Percentiles rank a stretch among this genome's conserved stretches.
These are phyloP conservation scores for Lotus japonicus DNA, from an alignment of 306 rosid species.

Conservation along the genomic window DNA sequence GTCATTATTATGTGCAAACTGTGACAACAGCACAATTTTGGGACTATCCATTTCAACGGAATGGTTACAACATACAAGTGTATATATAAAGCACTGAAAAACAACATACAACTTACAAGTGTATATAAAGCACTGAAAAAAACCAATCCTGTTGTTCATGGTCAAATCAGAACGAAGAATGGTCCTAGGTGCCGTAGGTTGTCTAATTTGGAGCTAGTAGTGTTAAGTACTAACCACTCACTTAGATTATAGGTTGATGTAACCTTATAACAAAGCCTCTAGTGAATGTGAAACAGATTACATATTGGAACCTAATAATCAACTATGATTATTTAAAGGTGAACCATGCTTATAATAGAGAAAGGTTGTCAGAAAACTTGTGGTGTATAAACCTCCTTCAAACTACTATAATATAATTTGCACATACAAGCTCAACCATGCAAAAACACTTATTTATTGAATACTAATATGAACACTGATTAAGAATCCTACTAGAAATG, in stretches of 20 bases:
- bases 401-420: constrained; percentile 7
- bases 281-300: background rate
- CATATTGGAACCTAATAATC: background rate
- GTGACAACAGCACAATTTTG: no score
- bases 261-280: background rate
- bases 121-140: background rate
- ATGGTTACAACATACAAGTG: background rate
- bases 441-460: constrained; percentile 5
- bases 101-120: background rate
- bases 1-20: no score
- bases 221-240: background rate
- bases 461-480: background rate
- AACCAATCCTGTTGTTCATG: background rate
- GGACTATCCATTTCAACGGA: background rate
- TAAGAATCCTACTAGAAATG: background rate
- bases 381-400: constrained; percentile 13
- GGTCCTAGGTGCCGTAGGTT: constrained; percentile 8
- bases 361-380: background rate
- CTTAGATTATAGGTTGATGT: background rate
- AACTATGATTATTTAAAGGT: background rate
- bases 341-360: background rate
- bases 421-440: constrained; percentile 21
- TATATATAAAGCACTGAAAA: background rate
- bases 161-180: background rate
- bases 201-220: background rate